Evolutionary conservation across 345 rosid genomes (phyloP).

Genomic region (Chamaenerion angustifolium): DNA sequence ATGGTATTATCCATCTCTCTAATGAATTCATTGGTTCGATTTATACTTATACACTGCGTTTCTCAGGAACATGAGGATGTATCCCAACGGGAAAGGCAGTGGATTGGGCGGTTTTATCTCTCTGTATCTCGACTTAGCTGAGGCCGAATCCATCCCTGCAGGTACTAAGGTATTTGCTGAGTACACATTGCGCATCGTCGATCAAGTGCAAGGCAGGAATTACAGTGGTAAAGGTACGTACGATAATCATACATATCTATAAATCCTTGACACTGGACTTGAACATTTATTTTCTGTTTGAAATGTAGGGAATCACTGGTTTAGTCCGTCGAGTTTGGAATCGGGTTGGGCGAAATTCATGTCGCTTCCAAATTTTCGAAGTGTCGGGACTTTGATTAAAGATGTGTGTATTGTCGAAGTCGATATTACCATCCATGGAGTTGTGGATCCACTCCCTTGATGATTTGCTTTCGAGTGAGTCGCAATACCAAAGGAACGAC

Average conservation of each 20-base stretch:
- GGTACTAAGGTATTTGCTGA: constrained; percentile 19
- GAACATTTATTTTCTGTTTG: background rate
- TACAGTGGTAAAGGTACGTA: no score
- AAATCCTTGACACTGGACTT: no score
- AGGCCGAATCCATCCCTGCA: constrained; percentile 8
- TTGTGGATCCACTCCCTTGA: constrained; percentile 7
- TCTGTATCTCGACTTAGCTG: constrained; percentile 18
- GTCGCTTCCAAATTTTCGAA: constrained; percentile 10
- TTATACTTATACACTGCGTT: background rate
- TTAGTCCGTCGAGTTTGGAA: constrained; percentile 14
- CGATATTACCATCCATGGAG: constrained; percentile 21
- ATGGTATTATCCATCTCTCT: constrained; percentile 17
- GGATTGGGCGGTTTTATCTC: constrained; percentile 17
- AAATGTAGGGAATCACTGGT: constrained; percentile 22
- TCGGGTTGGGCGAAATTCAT: constrained; percentile 21
- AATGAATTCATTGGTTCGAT: background rate
- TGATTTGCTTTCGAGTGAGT: no score
- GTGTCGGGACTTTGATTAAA: constrained; percentile 11
- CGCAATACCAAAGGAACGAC: no score
- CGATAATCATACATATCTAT: no score
- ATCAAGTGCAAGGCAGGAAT: constrained; percentile 18
- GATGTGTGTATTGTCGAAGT: constrained; percentile 25
- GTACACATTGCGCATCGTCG: constrained; percentile 18
- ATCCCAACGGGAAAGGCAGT: constrained; percentile 18
- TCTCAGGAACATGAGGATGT: constrained; percentile 27